These are phyloP conservation scores for Toxoplasma gondii DNA, from an alignment of 169 alveolate genomes.

Conservation along the genomic window DNA sequence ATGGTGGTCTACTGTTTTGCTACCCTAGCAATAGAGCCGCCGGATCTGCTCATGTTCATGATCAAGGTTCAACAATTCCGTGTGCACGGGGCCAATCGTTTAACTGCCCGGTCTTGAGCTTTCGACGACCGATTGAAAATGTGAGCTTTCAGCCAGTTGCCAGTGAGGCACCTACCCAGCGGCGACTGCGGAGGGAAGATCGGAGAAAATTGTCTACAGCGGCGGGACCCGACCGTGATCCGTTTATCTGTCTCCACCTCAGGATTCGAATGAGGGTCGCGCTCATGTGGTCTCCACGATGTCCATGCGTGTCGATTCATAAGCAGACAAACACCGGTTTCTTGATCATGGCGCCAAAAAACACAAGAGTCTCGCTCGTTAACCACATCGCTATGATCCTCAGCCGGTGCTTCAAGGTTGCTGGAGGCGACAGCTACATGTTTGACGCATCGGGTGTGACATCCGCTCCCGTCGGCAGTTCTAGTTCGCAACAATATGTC, in stretches of 20 bases:
- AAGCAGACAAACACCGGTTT: background rate
- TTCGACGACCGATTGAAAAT: too few relatives aligned
- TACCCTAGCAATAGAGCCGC: too few relatives aligned
- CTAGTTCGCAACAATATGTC: background rate
- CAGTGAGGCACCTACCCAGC: slow-evolving; percentile 12
- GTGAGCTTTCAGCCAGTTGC: background rate
- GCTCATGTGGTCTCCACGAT: background rate
- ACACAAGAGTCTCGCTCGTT: background rate
- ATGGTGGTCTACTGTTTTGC: too few relatives aligned
- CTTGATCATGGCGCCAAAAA: background rate
- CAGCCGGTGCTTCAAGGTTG: background rate
- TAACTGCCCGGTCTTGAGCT: too few relatives aligned
- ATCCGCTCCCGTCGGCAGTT: background rate
- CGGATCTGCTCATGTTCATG: too few relatives aligned
- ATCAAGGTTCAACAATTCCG: too few relatives aligned
- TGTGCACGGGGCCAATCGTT: too few relatives aligned
- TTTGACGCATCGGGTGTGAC: slow-evolving; percentile 14
- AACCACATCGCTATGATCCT: background rate
- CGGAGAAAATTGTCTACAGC: slow-evolving; percentile 14
- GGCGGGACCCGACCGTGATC: background rate
- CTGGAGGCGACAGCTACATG: background rate
- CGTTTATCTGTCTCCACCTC: background rate
- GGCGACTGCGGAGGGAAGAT: background rate
- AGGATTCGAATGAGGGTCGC: background rate
- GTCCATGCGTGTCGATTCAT: background rate